Percentiles rank a stretch among this genome's conserved stretches.
These are phyloP conservation scores for Podospora anserina DNA, from an alignment of 495 filamentous ascomycete genomes.

Conservation along the genomic window DNA sequence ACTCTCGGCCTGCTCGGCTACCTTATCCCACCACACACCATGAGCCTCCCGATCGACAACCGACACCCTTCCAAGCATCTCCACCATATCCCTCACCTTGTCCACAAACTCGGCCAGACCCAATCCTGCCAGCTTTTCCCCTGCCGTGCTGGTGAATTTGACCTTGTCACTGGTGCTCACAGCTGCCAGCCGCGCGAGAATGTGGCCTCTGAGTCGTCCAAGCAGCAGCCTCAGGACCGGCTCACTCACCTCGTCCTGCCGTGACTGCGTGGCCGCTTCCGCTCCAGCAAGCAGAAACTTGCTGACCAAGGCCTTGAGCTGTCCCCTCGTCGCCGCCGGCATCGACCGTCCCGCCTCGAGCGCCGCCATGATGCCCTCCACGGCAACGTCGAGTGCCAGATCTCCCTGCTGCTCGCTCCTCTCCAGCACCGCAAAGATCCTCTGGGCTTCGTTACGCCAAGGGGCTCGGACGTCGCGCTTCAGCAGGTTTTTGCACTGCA, in stretches of 20 bases:
- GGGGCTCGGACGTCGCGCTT: constrained; percentile 86
- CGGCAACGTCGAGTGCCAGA: constrained; percentile 53
- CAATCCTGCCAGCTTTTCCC: constrained; percentile 72
- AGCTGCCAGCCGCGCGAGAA: constrained; percentile 72
- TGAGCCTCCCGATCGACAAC: constrained; percentile 79
- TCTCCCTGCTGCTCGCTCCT: constrained; percentile 41
- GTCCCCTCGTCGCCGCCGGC: constrained; percentile 60
- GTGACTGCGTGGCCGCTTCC: constrained; percentile 29
- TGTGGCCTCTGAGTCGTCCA: constrained; percentile 67
- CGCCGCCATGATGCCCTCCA: constrained; percentile 68
- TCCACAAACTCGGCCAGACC: constrained; percentile 89
- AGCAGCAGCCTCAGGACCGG: constrained; percentile 80
- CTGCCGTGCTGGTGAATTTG: constrained; percentile 73
- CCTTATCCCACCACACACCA: constrained; percentile 72
- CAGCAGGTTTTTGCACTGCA: constrained; percentile 92
- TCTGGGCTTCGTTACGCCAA: constrained; percentile 83
- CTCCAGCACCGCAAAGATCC: constrained; percentile 59
- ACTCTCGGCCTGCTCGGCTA: constrained; percentile 49
- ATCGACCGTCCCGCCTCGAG: constrained; percentile 78
- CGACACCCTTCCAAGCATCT: constrained; percentile 70
- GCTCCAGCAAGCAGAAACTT: constrained; percentile 49
- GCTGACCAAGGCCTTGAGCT: constrained; percentile 52
- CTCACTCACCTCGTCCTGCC: constrained; percentile 58
- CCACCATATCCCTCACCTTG: constrained; percentile 76
- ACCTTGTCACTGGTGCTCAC: constrained; percentile 77